Conservation (phyloP, 192 early-diverging fungal genomes). For the Entomortierella parvispora region DNA sequence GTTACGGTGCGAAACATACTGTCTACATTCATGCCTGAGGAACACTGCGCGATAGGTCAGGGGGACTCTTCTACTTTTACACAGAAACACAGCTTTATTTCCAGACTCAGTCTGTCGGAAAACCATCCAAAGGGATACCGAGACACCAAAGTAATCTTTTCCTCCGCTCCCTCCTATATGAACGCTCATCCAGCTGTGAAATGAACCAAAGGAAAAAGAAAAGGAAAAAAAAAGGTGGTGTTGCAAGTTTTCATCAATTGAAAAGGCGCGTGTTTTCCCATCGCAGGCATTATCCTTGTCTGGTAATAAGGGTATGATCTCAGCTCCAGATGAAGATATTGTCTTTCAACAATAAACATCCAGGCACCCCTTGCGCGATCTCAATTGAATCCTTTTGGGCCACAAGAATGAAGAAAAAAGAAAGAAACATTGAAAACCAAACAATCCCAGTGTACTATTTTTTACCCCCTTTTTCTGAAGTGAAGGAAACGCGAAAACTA, state of each 20-base stretch:
- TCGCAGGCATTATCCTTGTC: constrained; percentile 43
- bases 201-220: background rate
- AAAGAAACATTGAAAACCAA: background rate
- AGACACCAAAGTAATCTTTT: no score
- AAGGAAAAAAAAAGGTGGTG: constrained; percentile 1
- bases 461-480: background rate
- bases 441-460: background rate
- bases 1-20: no score
- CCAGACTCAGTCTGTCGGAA: no score
- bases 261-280: background rate
- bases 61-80: no score
- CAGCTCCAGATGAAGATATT: constrained; percentile 21
- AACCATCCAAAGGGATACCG: no score
- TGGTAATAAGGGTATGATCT: constrained; percentile 55
- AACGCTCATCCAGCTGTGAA: background rate
- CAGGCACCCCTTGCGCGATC: constrained; percentile 10
- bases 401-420: background rate
- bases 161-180: no score
- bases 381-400: background rate
- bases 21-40: no score
- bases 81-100: no score
- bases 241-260: constrained; percentile 22
- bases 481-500: background rate
- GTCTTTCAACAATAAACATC: background rate
- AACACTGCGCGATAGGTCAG: no score